Evolutionary conservation across 352 stramenopile genomes (phyloP).

Genomic region (Plasmopara halstedii): DNA sequence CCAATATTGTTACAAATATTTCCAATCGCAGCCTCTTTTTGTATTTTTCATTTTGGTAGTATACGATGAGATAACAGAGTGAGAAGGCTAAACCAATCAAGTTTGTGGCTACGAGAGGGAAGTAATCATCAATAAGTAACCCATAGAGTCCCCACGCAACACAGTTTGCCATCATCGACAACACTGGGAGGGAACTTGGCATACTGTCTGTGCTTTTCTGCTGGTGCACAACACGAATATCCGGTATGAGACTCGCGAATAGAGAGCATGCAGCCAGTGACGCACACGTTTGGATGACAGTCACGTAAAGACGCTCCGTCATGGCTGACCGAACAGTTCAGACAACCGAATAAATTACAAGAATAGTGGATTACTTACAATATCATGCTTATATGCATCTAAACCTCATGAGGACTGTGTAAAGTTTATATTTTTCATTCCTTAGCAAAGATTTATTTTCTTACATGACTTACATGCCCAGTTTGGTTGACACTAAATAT

Average conservation of each 20-base stretch:
- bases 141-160: constrained; percentile 50
- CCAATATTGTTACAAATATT: constrained; percentile 12
- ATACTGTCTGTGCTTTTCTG: constrained; percentile 25
- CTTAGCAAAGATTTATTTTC: no score
- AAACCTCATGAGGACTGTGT: no score
- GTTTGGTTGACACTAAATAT: no score
- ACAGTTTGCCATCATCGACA: constrained; percentile 62
- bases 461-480: no score
- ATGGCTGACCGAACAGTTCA: no score
- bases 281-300: constrained; percentile 28
- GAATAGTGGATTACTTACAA: no score
- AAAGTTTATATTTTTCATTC: no score
- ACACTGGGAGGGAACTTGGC: constrained; percentile 33
- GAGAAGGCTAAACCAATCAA: constrained; percentile 33
- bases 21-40: constrained; percentile 20
- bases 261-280: constrained; percentile 36
- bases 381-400: no score
- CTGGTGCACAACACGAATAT: constrained; percentile 28
- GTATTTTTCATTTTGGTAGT: constrained; percentile 23
- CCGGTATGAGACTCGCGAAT: constrained; percentile 39
- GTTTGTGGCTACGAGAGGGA: constrained; percentile 49
- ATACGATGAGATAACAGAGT: constrained; percentile 39
- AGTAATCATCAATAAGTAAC: constrained; percentile 37
- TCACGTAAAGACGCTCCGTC: constrained; percentile 17
- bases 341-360: no score